Evolutionary conservation across 2,329 filamentous ascomycete species (phyloP).

Genomic region (Fusarium tupiense): DNA sequence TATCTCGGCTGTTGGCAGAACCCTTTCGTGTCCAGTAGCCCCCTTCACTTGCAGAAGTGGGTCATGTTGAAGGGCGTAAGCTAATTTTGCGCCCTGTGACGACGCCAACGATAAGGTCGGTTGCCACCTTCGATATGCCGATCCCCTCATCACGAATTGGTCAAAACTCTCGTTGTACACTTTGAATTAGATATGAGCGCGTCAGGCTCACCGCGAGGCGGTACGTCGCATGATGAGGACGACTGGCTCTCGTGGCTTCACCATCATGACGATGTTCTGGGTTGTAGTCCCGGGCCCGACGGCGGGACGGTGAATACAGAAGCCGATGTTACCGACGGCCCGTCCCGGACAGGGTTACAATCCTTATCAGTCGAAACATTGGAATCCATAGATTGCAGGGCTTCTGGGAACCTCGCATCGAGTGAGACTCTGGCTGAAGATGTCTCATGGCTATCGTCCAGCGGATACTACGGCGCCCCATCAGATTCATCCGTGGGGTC

Average conservation of each 20-base stretch:
- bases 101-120: neutral
- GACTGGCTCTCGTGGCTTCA: neutral
- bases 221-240: fast-evolving
- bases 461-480: neutral
- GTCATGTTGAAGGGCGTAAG: neutral
- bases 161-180: neutral
- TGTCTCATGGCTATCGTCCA: neutral
- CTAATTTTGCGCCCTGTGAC: neutral
- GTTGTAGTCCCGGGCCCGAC: fast-evolving
- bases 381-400: neutral
- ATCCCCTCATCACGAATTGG: neutral
- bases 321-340: neutral
- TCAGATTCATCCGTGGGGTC: neutral
- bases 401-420: neutral
- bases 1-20: fast-evolving
- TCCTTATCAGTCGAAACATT: neutral
- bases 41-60: neutral
- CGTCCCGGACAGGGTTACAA: neutral
- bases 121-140: neutral
- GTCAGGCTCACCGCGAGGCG: fast-evolving
- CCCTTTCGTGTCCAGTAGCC: neutral
- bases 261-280: neutral
- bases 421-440: neutral
- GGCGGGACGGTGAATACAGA: neutral
- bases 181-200: neutral